These are phyloP conservation scores for Metschnikowia similis DNA, from an alignment of 805 yeast species.

Conservation along the genomic window DNA sequence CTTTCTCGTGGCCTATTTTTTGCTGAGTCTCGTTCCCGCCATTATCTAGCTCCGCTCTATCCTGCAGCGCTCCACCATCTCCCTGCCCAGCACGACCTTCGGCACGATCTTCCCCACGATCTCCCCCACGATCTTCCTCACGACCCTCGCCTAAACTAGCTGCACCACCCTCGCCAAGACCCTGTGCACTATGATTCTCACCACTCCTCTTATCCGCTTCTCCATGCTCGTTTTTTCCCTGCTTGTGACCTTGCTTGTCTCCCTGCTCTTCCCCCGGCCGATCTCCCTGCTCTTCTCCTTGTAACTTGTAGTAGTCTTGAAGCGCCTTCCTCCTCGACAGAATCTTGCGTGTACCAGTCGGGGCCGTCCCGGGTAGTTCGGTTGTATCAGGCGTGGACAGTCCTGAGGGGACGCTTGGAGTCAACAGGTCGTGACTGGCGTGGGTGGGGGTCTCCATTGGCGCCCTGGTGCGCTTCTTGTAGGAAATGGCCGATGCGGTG, in stretches of 20 bases:
- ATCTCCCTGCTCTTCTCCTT: constrained; percentile 1
- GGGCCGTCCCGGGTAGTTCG: not conserved
- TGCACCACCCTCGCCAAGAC: too few relatives aligned
- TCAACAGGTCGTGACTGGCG: not conserved
- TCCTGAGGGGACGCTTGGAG: too few relatives aligned
- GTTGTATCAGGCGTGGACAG: not conserved
- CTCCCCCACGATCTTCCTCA: too few relatives aligned
- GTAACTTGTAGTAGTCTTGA: constrained; percentile 38
- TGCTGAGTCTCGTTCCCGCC: too few relatives aligned
- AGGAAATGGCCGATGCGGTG: constrained; percentile 23
- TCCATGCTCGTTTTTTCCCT: not conserved
- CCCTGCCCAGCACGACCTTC: too few relatives aligned
- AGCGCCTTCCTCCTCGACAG: constrained; percentile 39
- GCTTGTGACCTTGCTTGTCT: not conserved
- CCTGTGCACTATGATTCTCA: too few relatives aligned
- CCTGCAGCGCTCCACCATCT: too few relatives aligned
- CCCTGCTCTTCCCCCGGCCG: not conserved
- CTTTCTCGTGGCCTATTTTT: not conserved
- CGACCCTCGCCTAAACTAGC: too few relatives aligned
- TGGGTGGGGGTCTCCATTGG: not conserved
- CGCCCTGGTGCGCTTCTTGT: constrained; percentile 21
- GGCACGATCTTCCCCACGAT: too few relatives aligned
- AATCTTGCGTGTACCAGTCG: constrained; percentile 24
- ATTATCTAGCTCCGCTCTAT: too few relatives aligned
- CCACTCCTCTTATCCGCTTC: too few relatives aligned